Evolutionary conservation across 1,139 yeast genomes (phyloP).

Genomic region (Zygosaccharomyces sapae): DNA sequence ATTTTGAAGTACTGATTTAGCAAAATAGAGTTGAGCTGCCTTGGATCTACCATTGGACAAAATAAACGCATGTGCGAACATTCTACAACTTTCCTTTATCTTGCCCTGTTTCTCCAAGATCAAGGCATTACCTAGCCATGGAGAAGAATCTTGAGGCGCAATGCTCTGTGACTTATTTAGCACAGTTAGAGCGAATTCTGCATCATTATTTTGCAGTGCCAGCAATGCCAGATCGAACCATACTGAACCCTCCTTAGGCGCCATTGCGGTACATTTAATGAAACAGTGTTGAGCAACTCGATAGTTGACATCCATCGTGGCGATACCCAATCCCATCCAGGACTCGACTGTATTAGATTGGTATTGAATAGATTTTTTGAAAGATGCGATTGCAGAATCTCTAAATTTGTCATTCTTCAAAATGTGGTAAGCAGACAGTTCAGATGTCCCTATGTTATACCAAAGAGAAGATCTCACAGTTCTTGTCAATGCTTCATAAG

Average conservation of each 20-base stretch:
- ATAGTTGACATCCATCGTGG: slow-evolving; percentile 56
- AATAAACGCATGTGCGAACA: slow-evolving; percentile 73
- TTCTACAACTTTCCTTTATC: slow-evolving; percentile 44
- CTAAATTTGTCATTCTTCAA: slow-evolving; percentile 37
- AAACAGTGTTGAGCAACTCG: slow-evolving; percentile 88
- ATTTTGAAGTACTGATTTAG: slow-evolving; percentile 48
- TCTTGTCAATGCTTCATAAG: slow-evolving; percentile 36
- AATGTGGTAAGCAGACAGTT: slow-evolving; percentile 47
- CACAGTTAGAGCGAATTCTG: slow-evolving; percentile 68
- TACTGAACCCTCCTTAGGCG: slow-evolving; percentile 60
- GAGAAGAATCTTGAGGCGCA: slow-evolving; percentile 69
- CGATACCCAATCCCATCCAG: slow-evolving; percentile 82
- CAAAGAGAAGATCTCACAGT: slow-evolving; percentile 55
- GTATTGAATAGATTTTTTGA: slow-evolving; percentile 64
- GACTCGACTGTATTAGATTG: slow-evolving; percentile 67
- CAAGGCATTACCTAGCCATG: slow-evolving; percentile 89
- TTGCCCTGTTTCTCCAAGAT: slow-evolving; percentile 60
- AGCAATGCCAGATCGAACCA: slow-evolving; percentile 85
- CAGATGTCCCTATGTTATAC: slow-evolving; percentile 69
- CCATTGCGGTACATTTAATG: slow-evolving; percentile 70
- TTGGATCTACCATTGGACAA: slow-evolving; percentile 71
- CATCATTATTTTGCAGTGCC: slow-evolving; percentile 65
- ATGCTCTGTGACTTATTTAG: slow-evolving; percentile 72
- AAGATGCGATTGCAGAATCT: slow-evolving; percentile 50
- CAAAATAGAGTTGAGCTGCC: slow-evolving; percentile 70